phyloP scores from a whole-genome alignment of 371 early-diverging fungal genomes.

The Mucor ambiguus region DNA sequence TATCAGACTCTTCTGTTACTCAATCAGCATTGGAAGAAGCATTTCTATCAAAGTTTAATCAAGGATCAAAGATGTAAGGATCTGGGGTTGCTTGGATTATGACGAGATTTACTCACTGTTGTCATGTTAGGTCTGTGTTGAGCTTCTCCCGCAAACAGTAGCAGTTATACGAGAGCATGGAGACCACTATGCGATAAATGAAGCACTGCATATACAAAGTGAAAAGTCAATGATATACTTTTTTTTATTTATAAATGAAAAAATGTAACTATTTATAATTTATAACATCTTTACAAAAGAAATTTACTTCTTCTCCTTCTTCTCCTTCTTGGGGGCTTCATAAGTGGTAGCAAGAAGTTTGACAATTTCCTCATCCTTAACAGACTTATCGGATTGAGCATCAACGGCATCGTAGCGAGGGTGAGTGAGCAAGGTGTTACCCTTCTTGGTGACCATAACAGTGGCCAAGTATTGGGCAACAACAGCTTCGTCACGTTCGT shows the following conservation, averaged over 20 bases:
- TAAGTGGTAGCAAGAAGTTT: conserved; percentile 62
- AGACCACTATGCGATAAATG: background rate
- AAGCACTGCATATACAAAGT: background rate
- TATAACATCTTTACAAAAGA: background rate
- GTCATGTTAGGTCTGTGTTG: conserved; percentile 16
- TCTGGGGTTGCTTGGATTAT: background rate
- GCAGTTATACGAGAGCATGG: background rate
- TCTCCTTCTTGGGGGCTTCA: conserved; percentile 27
- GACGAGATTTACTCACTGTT: background rate
- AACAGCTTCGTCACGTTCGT: conserved; percentile 79
- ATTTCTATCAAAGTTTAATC: conserved; percentile 56
- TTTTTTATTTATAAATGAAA: conserved; percentile 11
- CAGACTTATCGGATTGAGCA: conserved; percentile 75
- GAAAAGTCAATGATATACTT: conserved; percentile 2
- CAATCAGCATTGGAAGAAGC: conserved; percentile 67
- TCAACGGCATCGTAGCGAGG: conserved; percentile 65
- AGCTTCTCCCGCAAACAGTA: conserved; percentile 20
- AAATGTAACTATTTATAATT: background rate
- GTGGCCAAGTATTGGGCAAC: conserved; percentile 94
- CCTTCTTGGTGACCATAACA: conserved; percentile 84
- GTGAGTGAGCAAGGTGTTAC: conserved; percentile 78
- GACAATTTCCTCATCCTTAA: conserved; percentile 73
- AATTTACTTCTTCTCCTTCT: conserved; percentile 23
- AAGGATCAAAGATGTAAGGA: conserved; percentile 57
- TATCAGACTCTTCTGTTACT: conserved; percentile 64